These are phyloP conservation scores for Fusarium torulosum DNA, from an alignment of 2,329 filamentous ascomycete species.

Conservation along the genomic window DNA sequence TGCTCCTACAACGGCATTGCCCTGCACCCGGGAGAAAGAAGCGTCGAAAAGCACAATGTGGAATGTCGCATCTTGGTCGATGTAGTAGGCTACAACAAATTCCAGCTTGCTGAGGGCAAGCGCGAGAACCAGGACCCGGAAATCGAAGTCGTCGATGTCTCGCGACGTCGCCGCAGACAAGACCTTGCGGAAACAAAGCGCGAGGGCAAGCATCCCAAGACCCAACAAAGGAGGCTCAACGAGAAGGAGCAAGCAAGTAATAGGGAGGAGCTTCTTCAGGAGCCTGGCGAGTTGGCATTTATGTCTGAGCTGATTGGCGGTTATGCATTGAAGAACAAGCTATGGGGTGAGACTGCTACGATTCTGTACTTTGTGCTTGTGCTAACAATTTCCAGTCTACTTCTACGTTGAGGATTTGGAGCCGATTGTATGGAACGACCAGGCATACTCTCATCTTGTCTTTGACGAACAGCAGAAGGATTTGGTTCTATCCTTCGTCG, in stretches of 20 bases:
- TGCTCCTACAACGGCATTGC: slow-evolving; percentile 59
- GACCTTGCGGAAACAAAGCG: slow-evolving; percentile 17
- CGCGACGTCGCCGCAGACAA: slow-evolving; percentile 4
- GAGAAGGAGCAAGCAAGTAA: slow-evolving; percentile 55
- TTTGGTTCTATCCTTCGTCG: slow-evolving; percentile 61
- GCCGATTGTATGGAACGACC: slow-evolving; percentile 59
- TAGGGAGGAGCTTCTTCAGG: slow-evolving; percentile 55
- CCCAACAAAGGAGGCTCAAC: slow-evolving; percentile 46
- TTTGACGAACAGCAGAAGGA: slow-evolving; percentile 63
- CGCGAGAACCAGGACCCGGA: slow-evolving; percentile 53
- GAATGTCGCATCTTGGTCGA: slow-evolving; percentile 58
- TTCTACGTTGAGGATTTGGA: slow-evolving; percentile 59
- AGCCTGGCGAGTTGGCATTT: slow-evolving; percentile 56
- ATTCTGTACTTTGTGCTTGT: neutral
- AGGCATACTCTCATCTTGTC: slow-evolving; percentile 61
- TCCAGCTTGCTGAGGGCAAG: slow-evolving; percentile 53
- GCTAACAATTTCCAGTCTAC: slow-evolving; percentile 40
- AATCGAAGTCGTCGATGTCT: slow-evolving; percentile 42
- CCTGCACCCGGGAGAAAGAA: slow-evolving; percentile 40
- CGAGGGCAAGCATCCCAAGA: slow-evolving; percentile 20
- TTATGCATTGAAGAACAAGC: slow-evolving; percentile 61
- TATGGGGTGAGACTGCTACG: slow-evolving; percentile 55
- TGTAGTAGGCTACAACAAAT: slow-evolving; percentile 58
- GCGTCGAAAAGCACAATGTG: slow-evolving; percentile 53
- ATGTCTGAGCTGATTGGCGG: slow-evolving; percentile 58